Evolutionary conservation across 805 yeast species (phyloP).

Genomic region (Saccharomycopsis guyanensis): DNA sequence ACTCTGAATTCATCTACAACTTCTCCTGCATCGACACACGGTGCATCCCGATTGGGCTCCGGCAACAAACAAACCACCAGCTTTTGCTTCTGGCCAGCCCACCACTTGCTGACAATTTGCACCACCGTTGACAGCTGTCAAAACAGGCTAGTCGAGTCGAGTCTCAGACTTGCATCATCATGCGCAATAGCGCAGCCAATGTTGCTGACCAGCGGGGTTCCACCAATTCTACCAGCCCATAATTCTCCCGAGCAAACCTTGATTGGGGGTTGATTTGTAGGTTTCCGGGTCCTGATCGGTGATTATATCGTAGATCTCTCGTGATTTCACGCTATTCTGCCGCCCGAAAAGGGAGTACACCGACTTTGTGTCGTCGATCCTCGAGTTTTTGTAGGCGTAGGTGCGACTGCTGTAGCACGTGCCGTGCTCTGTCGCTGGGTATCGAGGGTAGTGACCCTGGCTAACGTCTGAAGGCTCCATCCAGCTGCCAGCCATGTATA

Average conservation of each 20-base stretch:
- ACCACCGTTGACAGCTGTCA: too few relatives aligned
- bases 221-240: not conserved
- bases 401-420: constrained; percentile 6
- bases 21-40: too few relatives aligned
- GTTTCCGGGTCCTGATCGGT: not conserved
- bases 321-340: not conserved
- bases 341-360: constrained; percentile 2
- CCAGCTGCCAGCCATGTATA: too few relatives aligned
- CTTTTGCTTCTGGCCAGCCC: too few relatives aligned
- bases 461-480: not conserved
- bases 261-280: not conserved
- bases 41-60: too few relatives aligned
- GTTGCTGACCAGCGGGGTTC: too few relatives aligned
- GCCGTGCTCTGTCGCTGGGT: constrained; percentile 2
- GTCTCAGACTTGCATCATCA: too few relatives aligned
- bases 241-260: not conserved
- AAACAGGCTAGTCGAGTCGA: too few relatives aligned
- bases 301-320: constrained; percentile 7
- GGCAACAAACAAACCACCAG: too few relatives aligned
- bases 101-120: too few relatives aligned
- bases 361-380: not conserved
- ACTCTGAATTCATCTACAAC: too few relatives aligned
- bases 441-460: constrained; percentile 7
- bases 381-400: constrained; percentile 1
- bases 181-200: too few relatives aligned